phyloP scores from a whole-genome alignment of 179 eudicot species.

The Pouteria campechiana region DNA sequence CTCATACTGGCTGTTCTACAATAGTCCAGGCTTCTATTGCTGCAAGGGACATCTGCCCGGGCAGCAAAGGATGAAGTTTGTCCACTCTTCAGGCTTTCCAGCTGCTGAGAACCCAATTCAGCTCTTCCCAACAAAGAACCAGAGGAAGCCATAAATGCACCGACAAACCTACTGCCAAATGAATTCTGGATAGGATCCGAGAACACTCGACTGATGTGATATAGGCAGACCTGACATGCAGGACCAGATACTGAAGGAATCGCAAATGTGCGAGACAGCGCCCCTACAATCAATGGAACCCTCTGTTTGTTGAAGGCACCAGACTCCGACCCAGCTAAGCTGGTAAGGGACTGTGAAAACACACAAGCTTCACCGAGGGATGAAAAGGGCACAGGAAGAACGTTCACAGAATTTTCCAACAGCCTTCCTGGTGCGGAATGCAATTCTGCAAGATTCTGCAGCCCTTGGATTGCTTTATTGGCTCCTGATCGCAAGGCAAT shows the following conservation, averaged over 20 bases:
- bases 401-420: slow-evolving; percentile 24
- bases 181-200: slow-evolving; percentile 18
- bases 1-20: slow-evolving; percentile 43
- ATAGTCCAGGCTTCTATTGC: slow-evolving; percentile 18
- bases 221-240: slow-evolving; percentile 47
- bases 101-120: slow-evolving; percentile 15
- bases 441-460: too few relatives aligned
- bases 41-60: slow-evolving; percentile 10
- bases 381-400: slow-evolving; percentile 22
- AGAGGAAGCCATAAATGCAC: slow-evolving; percentile 32
- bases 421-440: too few relatives aligned
- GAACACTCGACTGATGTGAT: slow-evolving; percentile 39
- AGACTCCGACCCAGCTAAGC: too few relatives aligned
- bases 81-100: slow-evolving; percentile 12
- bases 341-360: slow-evolving; percentile 29
- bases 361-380: slow-evolving; percentile 23
- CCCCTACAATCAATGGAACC: slow-evolving; percentile 42
- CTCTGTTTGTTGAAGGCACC: slow-evolving; percentile 21
- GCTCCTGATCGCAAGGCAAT: slow-evolving; percentile 27
- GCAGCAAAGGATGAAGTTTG: too few relatives aligned
- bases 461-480: slow-evolving; percentile 21
- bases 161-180: slow-evolving; percentile 9
- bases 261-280: slow-evolving; percentile 63
- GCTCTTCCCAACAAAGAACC: slow-evolving; percentile 38
- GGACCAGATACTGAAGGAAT: slow-evolving; percentile 76